These are phyloP conservation scores for Prunus campanulata DNA, from an alignment of 306 rosid species.

Conservation along the genomic window DNA sequence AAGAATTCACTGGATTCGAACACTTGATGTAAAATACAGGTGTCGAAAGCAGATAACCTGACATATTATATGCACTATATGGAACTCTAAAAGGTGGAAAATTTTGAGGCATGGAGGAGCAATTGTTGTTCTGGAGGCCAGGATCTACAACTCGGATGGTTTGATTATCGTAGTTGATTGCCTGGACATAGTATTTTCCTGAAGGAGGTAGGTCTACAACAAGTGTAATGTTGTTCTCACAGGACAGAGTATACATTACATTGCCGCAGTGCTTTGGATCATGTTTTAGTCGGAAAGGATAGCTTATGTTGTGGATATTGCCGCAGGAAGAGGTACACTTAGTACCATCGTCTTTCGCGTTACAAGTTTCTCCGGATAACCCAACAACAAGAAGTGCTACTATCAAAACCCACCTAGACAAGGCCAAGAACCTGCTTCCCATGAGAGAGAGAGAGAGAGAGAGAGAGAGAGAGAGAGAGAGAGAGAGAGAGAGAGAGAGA, in stretches of 20 bases:
- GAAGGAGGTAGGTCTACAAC: background rate
- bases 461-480: background rate
- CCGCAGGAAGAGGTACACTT: slow-evolving; percentile 19
- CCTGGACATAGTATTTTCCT: slow-evolving; percentile 4
- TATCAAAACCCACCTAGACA: background rate
- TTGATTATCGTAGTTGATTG: slow-evolving; percentile 21
- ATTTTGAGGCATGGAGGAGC: background rate
- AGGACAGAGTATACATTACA: background rate
- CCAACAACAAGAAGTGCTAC: background rate
- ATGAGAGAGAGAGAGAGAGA: background rate
- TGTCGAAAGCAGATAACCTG: background rate
- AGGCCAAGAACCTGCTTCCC: background rate
- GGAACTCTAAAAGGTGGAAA: accelerated
- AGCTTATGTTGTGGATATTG: slow-evolving; percentile 17
- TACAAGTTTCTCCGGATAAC: background rate
- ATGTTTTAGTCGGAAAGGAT: slow-evolving; percentile 25
- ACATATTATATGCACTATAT: too few species aligned
- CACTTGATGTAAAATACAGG: background rate
- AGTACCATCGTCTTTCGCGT: background rate
- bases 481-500: background rate
- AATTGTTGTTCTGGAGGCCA: background rate
- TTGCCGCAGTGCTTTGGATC: slow-evolving; percentile 22
- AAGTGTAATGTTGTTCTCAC: slow-evolving; percentile 24
- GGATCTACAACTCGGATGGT: background rate
- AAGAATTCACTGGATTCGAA: background rate